Percentiles rank a stretch among this genome's conserved stretches.
phyloP scores from a whole-genome alignment of 768 basidiomycete genomes.

The Suillus hirtellus region DNA sequence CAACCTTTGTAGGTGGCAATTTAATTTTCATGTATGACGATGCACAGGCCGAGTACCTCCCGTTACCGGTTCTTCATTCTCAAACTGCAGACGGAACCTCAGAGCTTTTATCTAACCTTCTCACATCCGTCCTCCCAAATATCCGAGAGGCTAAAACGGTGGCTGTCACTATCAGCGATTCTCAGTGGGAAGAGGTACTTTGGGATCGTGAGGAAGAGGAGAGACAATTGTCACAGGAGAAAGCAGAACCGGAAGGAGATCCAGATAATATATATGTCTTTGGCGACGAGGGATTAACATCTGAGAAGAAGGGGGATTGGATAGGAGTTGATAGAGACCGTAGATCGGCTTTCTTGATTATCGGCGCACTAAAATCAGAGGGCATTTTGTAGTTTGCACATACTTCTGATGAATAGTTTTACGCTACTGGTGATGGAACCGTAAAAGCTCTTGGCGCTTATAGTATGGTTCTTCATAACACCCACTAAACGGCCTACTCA shows the following conservation, averaged over 20 bases:
- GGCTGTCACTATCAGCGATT: slow-evolving; percentile 75
- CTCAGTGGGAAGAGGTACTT: slow-evolving; percentile 80
- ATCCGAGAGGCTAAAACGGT: slow-evolving; percentile 71
- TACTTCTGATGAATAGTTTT: slow-evolving; percentile 10
- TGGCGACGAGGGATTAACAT: slow-evolving; percentile 55
- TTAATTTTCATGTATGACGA: neutral
- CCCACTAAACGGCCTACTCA: neutral
- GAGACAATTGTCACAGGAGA: slow-evolving; percentile 25
- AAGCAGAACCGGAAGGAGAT: slow-evolving; percentile 21
- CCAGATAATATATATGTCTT: slow-evolving; percentile 61
- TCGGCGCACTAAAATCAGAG: slow-evolving; percentile 74
- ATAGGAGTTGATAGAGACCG: slow-evolving; percentile 75
- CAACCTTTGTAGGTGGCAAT: neutral
- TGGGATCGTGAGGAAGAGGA: slow-evolving; percentile 73
- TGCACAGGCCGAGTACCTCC: slow-evolving; percentile 77
- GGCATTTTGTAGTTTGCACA: slow-evolving; percentile 49
- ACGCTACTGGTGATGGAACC: neutral
- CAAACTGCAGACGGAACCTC: slow-evolving; percentile 67
- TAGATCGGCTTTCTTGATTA: slow-evolving; percentile 76
- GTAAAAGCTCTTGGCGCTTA: neutral
- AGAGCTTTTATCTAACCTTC: slow-evolving; percentile 70
- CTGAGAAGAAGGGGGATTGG: slow-evolving; percentile 66
- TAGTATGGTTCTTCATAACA: slow-evolving; percentile 3
- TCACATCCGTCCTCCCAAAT: slow-evolving; percentile 74
- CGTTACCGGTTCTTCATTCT: slow-evolving; percentile 67